A percentile compares a stretch with the other conserved stretches of the same genome.
Evolutionary conservation across 176 grass and related monocot species (phyloP).

Genomic region (Lolium perenne): DNA sequence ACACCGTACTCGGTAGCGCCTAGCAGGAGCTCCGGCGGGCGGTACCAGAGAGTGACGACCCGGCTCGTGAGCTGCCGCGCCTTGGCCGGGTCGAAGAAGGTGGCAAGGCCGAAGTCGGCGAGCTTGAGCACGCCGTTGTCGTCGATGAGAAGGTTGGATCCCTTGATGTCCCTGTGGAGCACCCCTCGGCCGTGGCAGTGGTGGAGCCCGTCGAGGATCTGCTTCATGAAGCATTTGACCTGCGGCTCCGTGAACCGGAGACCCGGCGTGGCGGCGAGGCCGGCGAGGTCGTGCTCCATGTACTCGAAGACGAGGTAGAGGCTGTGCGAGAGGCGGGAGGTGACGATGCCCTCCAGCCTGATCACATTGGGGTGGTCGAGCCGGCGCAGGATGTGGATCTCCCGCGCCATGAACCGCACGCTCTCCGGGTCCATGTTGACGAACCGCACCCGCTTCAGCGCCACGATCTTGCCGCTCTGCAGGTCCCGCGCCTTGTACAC

Average conservation of each 20-base stretch:
- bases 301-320: constrained; percentile 98
- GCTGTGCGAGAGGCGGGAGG: constrained; percentile 67
- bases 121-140: constrained; percentile 56
- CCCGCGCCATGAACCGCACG: constrained; percentile 80
- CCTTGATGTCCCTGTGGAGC: constrained; percentile 78
- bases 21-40: constrained; percentile 74
- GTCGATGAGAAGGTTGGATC: constrained; percentile 69
- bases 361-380: constrained; percentile 74
- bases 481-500: constrained; percentile 77
- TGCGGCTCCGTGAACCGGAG: constrained; percentile 67
- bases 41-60: constrained; percentile 82
- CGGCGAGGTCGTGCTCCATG: constrained; percentile 96
- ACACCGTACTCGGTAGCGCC: constrained; percentile 61
- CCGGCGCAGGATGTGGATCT: constrained; percentile 68
- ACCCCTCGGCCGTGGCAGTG: constrained; percentile 63
- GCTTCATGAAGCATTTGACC: constrained; percentile 67
- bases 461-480: constrained; percentile 71
- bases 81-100: constrained; percentile 50
- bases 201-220: constrained; percentile 59
- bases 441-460: constrained; percentile 72
- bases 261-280: constrained; percentile 57
- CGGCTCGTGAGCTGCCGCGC: constrained; percentile 61
- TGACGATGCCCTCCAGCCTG: constrained; percentile 73
- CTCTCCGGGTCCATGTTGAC: constrained; percentile 83
- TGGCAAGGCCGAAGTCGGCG: constrained; percentile 75